Base-by-base conservation (phyloP, 805 yeast species). In the Zygosaccharomyces bisporus region DNA sequence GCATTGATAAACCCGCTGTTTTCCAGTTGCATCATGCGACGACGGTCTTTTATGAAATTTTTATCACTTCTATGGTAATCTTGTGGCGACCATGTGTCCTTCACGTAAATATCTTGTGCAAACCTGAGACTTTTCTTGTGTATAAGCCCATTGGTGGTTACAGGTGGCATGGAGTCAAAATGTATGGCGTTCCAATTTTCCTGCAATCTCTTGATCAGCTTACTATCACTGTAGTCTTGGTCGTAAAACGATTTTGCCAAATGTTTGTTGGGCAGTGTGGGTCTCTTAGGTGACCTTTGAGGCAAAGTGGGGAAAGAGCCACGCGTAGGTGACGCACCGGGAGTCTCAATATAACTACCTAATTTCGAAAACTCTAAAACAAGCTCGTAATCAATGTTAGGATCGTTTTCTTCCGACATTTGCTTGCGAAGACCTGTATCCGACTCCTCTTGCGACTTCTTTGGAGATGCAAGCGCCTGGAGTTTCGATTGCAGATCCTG, bases 11-110 rank as follows among this genome's bases (percentile, higher is more conserved):
- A 55, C 7, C 50, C 45, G 32, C 44, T 34, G 33, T 53, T 46
- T n/a, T 52, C 48, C 20, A 44, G 34, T 35, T 44, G 52, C 49
- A 52, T 49, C 55, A 54, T 49, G 29, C 50, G 50, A 16, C 53
- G 52, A 29, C 54, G 55, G 21, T 43, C 49, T 29, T 45, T 47
- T 38, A 52, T 49, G 30, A 56, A 58, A 16, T 23, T 44, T 34
- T 45, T 50, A 41, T 60, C 63, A 29, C 58, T 53, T 39, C 68
- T 54, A 8, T 52, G 53, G 36, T 63, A 63, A 34, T 60, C 66
- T 8, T 13, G 35, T 4, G 60, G 43, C 10, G 66, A 54, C 55
- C 57, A 58, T 4, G 65, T 60, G 39, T 59, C 56, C 23, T 50
- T 50, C 19, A 63, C 49, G 39, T 56, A 60, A 7, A 63, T 47